These are phyloP conservation scores for Umbelopsis isabellina DNA, from an alignment of 192 early-diverging fungal genomes.

Conservation along the genomic window DNA sequence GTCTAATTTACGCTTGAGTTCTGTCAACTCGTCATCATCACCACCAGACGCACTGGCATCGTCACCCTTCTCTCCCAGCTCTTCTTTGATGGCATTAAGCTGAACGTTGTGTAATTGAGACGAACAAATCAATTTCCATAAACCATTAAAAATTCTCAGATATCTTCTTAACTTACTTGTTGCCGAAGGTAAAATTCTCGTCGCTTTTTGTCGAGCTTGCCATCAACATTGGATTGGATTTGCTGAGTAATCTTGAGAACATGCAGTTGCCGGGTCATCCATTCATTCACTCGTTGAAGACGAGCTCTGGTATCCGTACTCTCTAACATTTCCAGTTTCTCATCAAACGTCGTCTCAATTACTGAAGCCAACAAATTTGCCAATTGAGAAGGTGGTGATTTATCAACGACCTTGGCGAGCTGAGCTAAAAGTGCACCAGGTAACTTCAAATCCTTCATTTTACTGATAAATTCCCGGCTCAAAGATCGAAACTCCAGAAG, in stretches of 20 bases:
- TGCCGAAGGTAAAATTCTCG: slow-evolving; percentile 79
- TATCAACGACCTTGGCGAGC: slow-evolving; percentile 68
- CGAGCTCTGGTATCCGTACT: slow-evolving; percentile 61
- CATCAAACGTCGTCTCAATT: slow-evolving; percentile 72
- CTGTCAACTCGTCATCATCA: slow-evolving; percentile 72
- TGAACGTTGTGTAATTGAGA: slow-evolving; percentile 22
- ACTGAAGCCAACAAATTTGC: slow-evolving; percentile 74
- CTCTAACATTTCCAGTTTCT: slow-evolving; percentile 71
- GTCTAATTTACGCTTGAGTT: slow-evolving; percentile 58
- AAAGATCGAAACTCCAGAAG: slow-evolving; percentile 61
- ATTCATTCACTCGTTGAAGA: slow-evolving; percentile 59
- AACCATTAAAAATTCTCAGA: too few relatives aligned
- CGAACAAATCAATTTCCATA: background rate
- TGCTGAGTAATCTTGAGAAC: slow-evolving; percentile 81
- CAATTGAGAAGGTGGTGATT: slow-evolving; percentile 58
- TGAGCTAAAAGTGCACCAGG: slow-evolving; percentile 66
- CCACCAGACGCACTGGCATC: slow-evolving; percentile 43
- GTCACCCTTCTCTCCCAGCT: slow-evolving; percentile 66
- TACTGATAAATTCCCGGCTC: slow-evolving; percentile 57
- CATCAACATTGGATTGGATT: slow-evolving; percentile 75
- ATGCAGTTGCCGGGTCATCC: slow-evolving; percentile 74
- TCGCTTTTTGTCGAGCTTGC: slow-evolving; percentile 78
- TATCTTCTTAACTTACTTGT: slow-evolving; percentile 52
- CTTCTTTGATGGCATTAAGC: slow-evolving; percentile 82
- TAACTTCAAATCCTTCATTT: slow-evolving; percentile 67